Percentiles rank a stretch among this genome's conserved stretches.
These are phyloP conservation scores for Clarireedia hainanense DNA, from an alignment of 2,329 filamentous ascomycete genomes.

Conservation along the genomic window DNA sequence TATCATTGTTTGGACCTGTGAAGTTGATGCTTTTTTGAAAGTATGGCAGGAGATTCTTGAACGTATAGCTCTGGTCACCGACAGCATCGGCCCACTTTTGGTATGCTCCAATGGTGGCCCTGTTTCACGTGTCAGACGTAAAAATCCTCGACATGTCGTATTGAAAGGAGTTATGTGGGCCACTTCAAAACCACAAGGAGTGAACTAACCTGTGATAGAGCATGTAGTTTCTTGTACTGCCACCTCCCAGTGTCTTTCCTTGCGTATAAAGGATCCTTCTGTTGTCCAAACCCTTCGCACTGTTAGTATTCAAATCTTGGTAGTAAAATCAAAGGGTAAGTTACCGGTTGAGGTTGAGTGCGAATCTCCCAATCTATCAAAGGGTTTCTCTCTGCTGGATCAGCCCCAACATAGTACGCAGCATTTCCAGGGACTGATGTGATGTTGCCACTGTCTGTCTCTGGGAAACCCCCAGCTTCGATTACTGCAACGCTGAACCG, in stretches of 20 bases:
- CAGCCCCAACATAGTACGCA: not conserved
- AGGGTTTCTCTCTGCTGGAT: not conserved
- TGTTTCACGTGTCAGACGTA: slow-evolving; percentile 5
- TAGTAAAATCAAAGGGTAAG: not conserved
- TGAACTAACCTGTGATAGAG: slow-evolving; percentile 15
- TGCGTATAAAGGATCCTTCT: slow-evolving; percentile 20
- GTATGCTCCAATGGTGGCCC: slow-evolving; percentile 15
- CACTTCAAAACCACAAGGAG: not conserved
- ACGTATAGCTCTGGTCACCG: slow-evolving; percentile 38
- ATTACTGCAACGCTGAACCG: slow-evolving; percentile 13
- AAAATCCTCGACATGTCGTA: too few species aligned
- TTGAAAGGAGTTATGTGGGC: not conserved
- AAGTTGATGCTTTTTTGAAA: slow-evolving; percentile 30
- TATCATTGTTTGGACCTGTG: slow-evolving; percentile 21
- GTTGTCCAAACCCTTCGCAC: not conserved
- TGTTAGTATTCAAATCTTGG: not conserved
- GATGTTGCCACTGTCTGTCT: not conserved
- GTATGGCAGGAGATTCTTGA: slow-evolving; percentile 39
- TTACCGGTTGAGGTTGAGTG: not conserved
- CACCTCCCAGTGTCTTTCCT: slow-evolving; percentile 31
- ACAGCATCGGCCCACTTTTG: slow-evolving; percentile 37
- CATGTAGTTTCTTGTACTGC: slow-evolving; percentile 31
- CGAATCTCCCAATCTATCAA: not conserved
- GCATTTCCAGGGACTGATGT: not conserved
- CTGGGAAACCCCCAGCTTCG: slow-evolving; percentile 10